These are phyloP conservation scores for Epichloe glyceriae DNA, from an alignment of 2,329 filamentous ascomycete genomes.

Conservation along the genomic window DNA sequence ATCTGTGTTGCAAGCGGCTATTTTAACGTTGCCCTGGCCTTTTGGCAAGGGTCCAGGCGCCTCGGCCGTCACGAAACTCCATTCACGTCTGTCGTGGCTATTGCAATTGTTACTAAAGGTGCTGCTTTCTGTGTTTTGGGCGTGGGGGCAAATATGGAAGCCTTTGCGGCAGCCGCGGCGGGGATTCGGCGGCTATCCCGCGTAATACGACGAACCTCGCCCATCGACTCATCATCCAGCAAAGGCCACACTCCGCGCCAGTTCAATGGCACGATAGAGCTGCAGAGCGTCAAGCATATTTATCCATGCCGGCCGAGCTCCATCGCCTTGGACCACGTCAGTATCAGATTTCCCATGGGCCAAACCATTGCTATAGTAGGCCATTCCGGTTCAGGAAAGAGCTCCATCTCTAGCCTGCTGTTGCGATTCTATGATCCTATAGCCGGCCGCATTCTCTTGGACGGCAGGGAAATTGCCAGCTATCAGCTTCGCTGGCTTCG, in stretches of 20 bases:
- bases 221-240: slow-evolving; percentile 20
- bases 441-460: slow-evolving; percentile 25
- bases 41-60: slow-evolving; percentile 27
- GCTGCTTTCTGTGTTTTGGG: slow-evolving; percentile 5
- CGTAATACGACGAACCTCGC: slow-evolving; percentile 19
- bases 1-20: slow-evolving; percentile 21
- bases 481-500: slow-evolving; percentile 33
- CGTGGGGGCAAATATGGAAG: slow-evolving; percentile 11
- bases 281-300: slow-evolving; percentile 30
- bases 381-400: slow-evolving; percentile 38
- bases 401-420: slow-evolving; percentile 33
- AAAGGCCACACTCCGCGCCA: slow-evolving; percentile 14
- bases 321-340: slow-evolving; percentile 23
- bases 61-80: slow-evolving; percentile 18
- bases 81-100: slow-evolving; percentile 20
- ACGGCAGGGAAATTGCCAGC: slow-evolving; percentile 20
- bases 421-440: slow-evolving; percentile 41
- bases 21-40: slow-evolving; percentile 23
- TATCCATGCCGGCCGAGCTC: slow-evolving; percentile 37
- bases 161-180: slow-evolving; percentile 20
- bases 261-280: slow-evolving; percentile 24
- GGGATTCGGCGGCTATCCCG: slow-evolving; percentile 22
- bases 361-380: slow-evolving; percentile 40
- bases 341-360: slow-evolving; percentile 24
- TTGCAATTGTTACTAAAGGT: slow-evolving; percentile 3